Base-by-base conservation (phyloP, 1,139 yeast genomes). In the Suhomyces coccinellae region DNA sequence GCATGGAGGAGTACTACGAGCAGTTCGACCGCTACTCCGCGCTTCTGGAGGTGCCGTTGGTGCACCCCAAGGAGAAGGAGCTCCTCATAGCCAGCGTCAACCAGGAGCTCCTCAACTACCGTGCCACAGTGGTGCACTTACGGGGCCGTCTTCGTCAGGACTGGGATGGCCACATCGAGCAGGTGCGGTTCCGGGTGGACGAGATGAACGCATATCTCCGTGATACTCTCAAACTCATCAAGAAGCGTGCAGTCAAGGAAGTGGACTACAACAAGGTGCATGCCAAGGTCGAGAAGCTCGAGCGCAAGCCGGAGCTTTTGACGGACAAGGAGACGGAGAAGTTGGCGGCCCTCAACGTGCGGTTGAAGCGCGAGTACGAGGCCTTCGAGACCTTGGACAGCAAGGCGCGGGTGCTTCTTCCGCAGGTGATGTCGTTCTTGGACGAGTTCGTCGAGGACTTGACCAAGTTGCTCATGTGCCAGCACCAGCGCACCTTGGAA, bases 361-460 rank as follows among this genome's bases (percentile, higher is more conserved):
- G 67, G 24, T 49, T 72, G 38, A 61, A 62, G 6, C 65, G 62
- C n/a, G 59, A 64, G 7, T 65, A 64, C 27, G 54, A 55, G 3
- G 58, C 65, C 10, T 77, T 62, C 50, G 56, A 58, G 17, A 67
- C 66, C 10, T 52, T 77, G 16, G 76, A 75, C 55, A 64, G 63
- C 13, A 76, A 74, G 48, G 58, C 73, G 13, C 67, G 66, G 44
- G 43, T 70, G 6, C 55, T 67, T 3, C 63, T 80, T 17, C 86
- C 86, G 2, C 77, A 73, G 47, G 63, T 75, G 4, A 58, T 78
- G 41, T 59, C 68, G 7, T 65, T 72, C 34, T 58, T 80, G 46
- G 80, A 80, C 29, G 85, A 81, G 57, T 79, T 80, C 51, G 62
- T 80, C 13, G 78, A 72, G 38, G 63, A 65, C 38, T 48, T 79